These are phyloP conservation scores for Stereocaulon alpinum DNA, from an alignment of 495 filamentous ascomycete genomes.

Conservation along the genomic window DNA sequence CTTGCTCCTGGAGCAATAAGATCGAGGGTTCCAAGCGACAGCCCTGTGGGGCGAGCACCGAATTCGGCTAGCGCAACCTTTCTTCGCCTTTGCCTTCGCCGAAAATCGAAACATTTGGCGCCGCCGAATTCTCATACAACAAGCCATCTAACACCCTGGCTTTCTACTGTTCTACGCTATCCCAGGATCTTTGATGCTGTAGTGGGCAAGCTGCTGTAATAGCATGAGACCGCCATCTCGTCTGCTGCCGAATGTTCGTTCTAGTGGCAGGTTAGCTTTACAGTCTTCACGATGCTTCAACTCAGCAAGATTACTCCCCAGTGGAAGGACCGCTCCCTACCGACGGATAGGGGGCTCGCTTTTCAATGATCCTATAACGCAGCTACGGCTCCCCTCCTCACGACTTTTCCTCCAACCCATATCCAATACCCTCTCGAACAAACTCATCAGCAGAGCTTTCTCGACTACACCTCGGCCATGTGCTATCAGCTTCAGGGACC, in stretches of 20 bases:
- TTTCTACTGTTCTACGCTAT: neutral
- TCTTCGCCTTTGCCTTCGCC: no score
- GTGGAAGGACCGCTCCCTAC: slow-evolving; percentile 45
- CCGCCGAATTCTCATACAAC: neutral
- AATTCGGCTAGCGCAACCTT: no score
- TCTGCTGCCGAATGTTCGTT: slow-evolving; percentile 4
- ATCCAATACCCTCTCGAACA: neutral
- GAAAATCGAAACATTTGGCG: neutral
- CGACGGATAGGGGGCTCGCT: slow-evolving; percentile 38
- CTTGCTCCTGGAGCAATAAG: no score
- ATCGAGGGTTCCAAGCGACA: no score
- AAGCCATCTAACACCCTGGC: neutral
- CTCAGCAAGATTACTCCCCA: slow-evolving; percentile 25
- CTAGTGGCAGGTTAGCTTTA: neutral
- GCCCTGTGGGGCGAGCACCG: no score
- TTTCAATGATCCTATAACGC: neutral
- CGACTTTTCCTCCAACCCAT: neutral
- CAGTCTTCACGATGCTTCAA: slow-evolving; percentile 13
- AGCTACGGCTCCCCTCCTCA: neutral
- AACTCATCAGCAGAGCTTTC: slow-evolving; percentile 27
- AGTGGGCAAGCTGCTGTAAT: neutral
- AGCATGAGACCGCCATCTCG: slow-evolving; percentile 18
- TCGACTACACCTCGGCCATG: slow-evolving; percentile 32
- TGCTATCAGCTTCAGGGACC: slow-evolving; percentile 27
- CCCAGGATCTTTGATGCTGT: neutral